Conservation (phyloP, 805 yeast genomes). For the Hanseniaspora occidentalis region DNA sequence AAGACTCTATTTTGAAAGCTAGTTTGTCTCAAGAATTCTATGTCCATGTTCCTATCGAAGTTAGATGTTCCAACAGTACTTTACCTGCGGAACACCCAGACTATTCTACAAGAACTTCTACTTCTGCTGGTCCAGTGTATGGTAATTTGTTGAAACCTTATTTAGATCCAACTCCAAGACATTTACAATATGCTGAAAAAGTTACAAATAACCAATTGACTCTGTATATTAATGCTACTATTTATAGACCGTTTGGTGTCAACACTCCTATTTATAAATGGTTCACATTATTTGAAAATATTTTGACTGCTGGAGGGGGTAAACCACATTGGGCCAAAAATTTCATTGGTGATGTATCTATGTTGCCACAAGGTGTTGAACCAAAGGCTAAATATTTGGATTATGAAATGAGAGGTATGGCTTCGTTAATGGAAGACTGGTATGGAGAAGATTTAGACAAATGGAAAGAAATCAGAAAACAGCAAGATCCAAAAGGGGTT, state of each 20-base stretch:
- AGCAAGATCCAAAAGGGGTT: constrained; percentile 71
- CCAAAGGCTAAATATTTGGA: constrained; percentile 33
- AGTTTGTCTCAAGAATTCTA: constrained; percentile 49
- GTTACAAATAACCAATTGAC: constrained; percentile 66
- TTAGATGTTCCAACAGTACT: constrained; percentile 83
- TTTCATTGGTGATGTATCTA: constrained; percentile 49
- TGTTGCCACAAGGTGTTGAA: constrained; percentile 20
- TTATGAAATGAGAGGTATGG: constrained; percentile 73
- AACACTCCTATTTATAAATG: constrained; percentile 66
- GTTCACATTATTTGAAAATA: constrained; percentile 73
- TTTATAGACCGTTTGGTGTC: constrained; percentile 84
- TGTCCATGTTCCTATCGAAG: constrained; percentile 93
- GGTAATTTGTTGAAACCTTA: constrained; percentile 78
- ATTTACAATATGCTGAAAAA: constrained; percentile 36
- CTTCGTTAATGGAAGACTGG: constrained; percentile 59
- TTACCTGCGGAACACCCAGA: constrained; percentile 30
- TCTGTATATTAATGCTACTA: constrained; percentile 81
- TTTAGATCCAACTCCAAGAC: constrained; percentile 65
- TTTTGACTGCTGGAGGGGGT: constrained; percentile 70
- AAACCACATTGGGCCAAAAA: constrained; percentile 99
- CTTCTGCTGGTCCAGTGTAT: constrained; percentile 63
- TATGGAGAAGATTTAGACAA: constrained; percentile 55
- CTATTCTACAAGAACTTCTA: constrained; percentile 35
- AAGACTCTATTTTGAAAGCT: constrained; percentile 49
- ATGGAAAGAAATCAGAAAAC: constrained; percentile 51